Base-by-base conservation (phyloP, 768 basidiomycete species). In the Antrodiella citrinella region DNA sequence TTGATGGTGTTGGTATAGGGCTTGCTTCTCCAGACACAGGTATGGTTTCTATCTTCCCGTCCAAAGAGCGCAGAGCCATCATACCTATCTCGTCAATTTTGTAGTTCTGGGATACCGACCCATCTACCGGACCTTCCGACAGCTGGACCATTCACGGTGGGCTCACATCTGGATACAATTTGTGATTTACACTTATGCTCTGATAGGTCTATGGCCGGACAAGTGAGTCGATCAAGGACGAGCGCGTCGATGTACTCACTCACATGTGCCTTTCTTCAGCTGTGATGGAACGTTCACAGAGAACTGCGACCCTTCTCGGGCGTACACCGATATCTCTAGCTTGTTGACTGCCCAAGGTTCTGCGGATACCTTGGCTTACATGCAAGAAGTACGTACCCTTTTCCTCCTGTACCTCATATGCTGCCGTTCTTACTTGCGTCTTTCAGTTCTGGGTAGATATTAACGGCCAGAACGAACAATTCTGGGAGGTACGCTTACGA, bases 101-200 rank as follows among this genome's bases (percentile, higher is more conserved):
- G n/a, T 62, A 84, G 80, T 84, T 87, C 65, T 88, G 86, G 84
- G 84, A 87, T 54, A 82, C 79, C 2, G 57, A 78, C 44, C 78
- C 82, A 0, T 62, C 74, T 2, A 80, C 77, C 18, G 84, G 86
- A 10, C 86, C 86, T 4, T 62, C 61, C 9, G 56, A 83, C 57
- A 81, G 79, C 57, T 88, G 86, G 84, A 88, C 84, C 1, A 81
- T 86, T 51, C 85, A 85, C 48, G 83, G 85, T 80, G 51, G 44
- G 74, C 57, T n/a, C 13, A 24, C 11, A 22, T n/a, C 18, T 18
- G 10, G 18, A 38, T 38, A 38, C 35, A 38, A 18, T 38, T 38
- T 38, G 35, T 38, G 35, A 38, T 18, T 10, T 19, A 3, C 38
- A 3, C 45, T 57, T 20, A 57, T 46, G 18, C 47, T 55, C 35